Evolutionary conservation across 768 basidiomycete species (phyloP), one percentile per base, ranked within the genome.

Genomic region (Phaffia australis): DNA sequence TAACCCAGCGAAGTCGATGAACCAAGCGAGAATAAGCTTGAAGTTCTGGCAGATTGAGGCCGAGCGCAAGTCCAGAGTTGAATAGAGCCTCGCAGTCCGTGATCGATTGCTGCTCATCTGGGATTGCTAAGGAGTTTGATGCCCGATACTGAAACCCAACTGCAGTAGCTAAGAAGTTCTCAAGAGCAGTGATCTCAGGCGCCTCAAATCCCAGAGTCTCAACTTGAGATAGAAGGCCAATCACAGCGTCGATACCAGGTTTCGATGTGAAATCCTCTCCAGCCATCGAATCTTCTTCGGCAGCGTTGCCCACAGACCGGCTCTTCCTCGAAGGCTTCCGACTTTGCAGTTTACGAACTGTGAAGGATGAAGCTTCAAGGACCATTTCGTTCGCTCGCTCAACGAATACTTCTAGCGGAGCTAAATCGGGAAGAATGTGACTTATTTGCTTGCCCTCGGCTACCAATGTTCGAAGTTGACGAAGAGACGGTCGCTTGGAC

Each of bases 401-500:
- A 61, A 97, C 88, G 72, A 88, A 88, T 76, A 84, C 87, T 55
- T 86, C 82, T 48, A 97, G 81, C 56, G 82, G 78, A 32, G 78
- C 76, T 64, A 92, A 80, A 75, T 93, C 89, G 1, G 84, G 80
- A 18, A 93, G 81, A 42, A 81, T 80, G 73, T 84, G 83, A 65
- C 82, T 85, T 75, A 93, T 88, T 63, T 87, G 87, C 71, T 95
- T 90, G 18, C 87, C 93, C 75, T 95, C 93, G 0, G 87, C 83
- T 29, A 91, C 80, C n/a, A 92, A 78, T 9, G 87, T 84, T 50
- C 87, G 84, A 66, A 97, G 82, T 47, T 83, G 83, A 49, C 88
- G 87, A 47, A 94, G 81, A 0, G 82, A 74, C 18, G 92, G 92
- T 18, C 84, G 81, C 16, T 83, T 81, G 47, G 82, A 86, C 11